Conservation (phyloP, 2,329 filamentous ascomycete genomes). For the Graphiopsis chlorocephala region DNA sequence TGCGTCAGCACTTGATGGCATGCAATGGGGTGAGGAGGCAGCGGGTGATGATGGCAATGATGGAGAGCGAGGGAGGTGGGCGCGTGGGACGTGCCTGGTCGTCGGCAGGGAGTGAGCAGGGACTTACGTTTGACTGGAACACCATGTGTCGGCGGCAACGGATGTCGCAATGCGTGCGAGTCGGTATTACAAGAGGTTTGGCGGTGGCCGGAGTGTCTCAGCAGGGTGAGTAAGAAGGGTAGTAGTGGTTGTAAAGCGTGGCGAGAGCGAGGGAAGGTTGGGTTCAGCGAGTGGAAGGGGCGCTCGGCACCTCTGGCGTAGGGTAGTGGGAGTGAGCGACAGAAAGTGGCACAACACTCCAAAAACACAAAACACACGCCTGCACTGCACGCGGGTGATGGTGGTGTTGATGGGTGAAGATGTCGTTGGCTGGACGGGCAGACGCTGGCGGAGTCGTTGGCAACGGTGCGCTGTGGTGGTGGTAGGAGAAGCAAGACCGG, state of each 20-base stretch:
- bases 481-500: conserved; percentile 20
- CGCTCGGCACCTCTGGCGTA: conserved; percentile 8
- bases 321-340: neutral
- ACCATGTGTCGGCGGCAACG: conserved; percentile 21
- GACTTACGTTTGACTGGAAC: conserved; percentile 22
- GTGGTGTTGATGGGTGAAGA: conserved; percentile 16
- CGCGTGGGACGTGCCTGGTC: conserved; percentile 1
- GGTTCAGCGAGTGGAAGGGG: conserved; percentile 12
- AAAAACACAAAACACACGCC: conserved; percentile 14
- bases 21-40: neutral
- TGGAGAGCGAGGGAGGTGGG: neutral
- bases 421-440: neutral
- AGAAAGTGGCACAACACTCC: neutral
- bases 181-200: conserved; percentile 14
- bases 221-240: neutral
- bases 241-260: conserved; percentile 9
- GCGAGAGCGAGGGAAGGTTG: conserved; percentile 10
- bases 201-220: conserved; percentile 14
- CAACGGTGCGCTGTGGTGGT: conserved; percentile 7
- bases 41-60: neutral
- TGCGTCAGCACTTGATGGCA: conserved; percentile 15
- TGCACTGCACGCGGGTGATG: conserved; percentile 14
- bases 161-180: conserved; percentile 15
- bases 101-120: neutral
- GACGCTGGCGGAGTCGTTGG: neutral